Evolutionary conservation across 2,329 filamentous ascomycete genomes (phyloP), one percentile per base, ranked within the genome.

Genomic region (Colletotrichum acutatum): DNA sequence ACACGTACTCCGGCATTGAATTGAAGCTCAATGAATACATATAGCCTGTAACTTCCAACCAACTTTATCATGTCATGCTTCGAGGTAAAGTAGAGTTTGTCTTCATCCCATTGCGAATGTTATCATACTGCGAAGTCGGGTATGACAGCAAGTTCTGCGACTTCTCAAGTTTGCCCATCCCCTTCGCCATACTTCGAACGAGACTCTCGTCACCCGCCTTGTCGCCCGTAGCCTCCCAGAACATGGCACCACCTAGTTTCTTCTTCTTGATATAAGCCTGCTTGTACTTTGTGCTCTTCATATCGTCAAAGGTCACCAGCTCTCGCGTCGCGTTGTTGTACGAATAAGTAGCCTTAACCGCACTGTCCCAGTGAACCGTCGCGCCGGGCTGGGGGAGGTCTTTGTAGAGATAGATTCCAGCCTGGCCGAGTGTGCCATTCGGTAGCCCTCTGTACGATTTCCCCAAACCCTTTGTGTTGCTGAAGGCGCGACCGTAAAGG

Each of bases 341-440:
- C 79, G 89, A 92, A 85, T 92, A 97, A 14, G 90, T 91, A 1
- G 92, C 93, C n/a, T 90, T 87, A 4, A 89, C 85, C 22, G 84
- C 84, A 3, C 80, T 72, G 78, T 95, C 92, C 67, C 89, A 87
- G 56, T 84, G 75, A 76, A 92, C 89, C 1, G 82, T 82, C 0
- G 91, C 89, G 1, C 90, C 91, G 0, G 87, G 78, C 30, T 86
- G 86, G 0, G 94, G 94, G 3, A 97, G 87, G 0, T 83, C 91
- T 83, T 95, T 97, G 86, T 94, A 96, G 79, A 97, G 93, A 89
- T 92, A 96, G 4, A 95, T 85, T 0, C 93, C 93, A 19, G 86
- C 12, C 11, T 84, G 82, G 96, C 93, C 90, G 90, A 96, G 70
- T 86, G 61, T 91, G 0, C 93, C 94, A 9, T 83, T 79, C 2